Evolutionary conservation across 768 basidiomycete genomes (phyloP), one percentile per base, ranked within the genome.

Genomic region (Suillus clintonianus): DNA sequence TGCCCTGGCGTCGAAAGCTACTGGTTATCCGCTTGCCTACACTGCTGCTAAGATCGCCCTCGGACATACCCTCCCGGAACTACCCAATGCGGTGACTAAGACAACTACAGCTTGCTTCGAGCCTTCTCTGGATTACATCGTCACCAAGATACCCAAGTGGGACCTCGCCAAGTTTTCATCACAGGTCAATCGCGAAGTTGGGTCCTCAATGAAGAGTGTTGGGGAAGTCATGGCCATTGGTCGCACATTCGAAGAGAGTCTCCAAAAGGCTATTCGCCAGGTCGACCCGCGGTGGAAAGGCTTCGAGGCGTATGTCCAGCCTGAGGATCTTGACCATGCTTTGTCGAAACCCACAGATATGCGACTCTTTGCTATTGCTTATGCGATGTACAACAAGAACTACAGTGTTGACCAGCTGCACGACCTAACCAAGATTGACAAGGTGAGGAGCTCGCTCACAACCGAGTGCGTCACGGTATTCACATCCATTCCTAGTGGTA

Each of bases 221-320:
- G 97, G 97, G 61, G 97, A 99, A 77, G 97, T 99, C 73, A 99
- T 99, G 97, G 97, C 97, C 68, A 98, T 99, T 70, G 97, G 97
- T 42, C 91, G 97, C 68, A 99, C 97, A 1, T 99, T 98, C 70
- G 97, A 99, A 78, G 97, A 99, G 77, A 94, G 92, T 71, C 82
- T 99, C 72, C 97, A 99, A 76, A 99, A 99, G 79, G 97, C 97
- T 55, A 92, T 99, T 65, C 91, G 97, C 66, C 95, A 97, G 81
- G 92, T 99, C 42, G 97, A 99, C 76, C 97, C 97, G 34, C 87
- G 92, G 36, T 99, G 94, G 88, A 88, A 91, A 73, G 97, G 97
- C 5, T 99, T 99, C 72, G 96, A 97, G 77, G 94, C 91, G n/a
- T 95, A 97, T 70, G 87, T 92, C 64, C 83, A 91, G 68, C 89